A percentile compares a stretch with the other conserved stretches of the same genome.
Conservation (phyloP, 1,139 yeast genomes). For the Suhomyces ambrosiae region DNA sequence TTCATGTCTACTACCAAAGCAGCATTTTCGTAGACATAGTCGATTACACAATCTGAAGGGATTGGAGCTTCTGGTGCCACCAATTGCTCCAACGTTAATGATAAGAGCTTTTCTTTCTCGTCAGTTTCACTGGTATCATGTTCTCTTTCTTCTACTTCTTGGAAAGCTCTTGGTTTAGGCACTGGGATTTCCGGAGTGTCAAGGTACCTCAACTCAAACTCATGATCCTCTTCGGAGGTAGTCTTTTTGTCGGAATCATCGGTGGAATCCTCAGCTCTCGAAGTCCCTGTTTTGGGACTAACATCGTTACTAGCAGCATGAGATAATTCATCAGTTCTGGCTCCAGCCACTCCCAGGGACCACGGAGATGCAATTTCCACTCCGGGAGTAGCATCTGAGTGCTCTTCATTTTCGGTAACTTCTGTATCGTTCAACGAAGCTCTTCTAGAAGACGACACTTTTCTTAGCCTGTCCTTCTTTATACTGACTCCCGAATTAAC, state of each 20-base stretch:
- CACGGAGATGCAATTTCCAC: neutral
- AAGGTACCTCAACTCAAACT: constrained; percentile 31
- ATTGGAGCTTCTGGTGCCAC: constrained; percentile 54
- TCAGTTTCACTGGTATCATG: constrained; percentile 15
- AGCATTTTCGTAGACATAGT: constrained; percentile 60
- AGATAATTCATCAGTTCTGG: neutral
- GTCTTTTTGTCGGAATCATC: constrained; percentile 25
- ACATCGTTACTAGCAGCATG: neutral
- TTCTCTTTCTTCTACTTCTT: constrained; percentile 16
- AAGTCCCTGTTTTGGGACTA: neutral
- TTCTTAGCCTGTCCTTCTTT: constrained; percentile 18
- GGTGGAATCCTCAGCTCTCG: constrained; percentile 14
- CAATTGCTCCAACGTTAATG: constrained; percentile 51
- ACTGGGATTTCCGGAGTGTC: constrained; percentile 27
- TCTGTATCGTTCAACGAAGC: constrained; percentile 8
- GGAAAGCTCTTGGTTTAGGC: neutral
- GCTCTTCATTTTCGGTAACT: constrained; percentile 7
- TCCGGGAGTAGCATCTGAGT: constrained; percentile 1
- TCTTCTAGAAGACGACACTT: constrained; percentile 9
- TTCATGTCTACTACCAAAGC: constrained; percentile 65
- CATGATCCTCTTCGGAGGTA: constrained; percentile 29
- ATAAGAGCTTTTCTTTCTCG: constrained; percentile 21
- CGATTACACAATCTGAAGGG: constrained; percentile 57
- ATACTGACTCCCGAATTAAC: constrained; percentile 18
- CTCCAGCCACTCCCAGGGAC: constrained; percentile 1